Base-by-base conservation (phyloP, 192 early-diverging fungal genomes). In the Coemansia sp. region DNA sequence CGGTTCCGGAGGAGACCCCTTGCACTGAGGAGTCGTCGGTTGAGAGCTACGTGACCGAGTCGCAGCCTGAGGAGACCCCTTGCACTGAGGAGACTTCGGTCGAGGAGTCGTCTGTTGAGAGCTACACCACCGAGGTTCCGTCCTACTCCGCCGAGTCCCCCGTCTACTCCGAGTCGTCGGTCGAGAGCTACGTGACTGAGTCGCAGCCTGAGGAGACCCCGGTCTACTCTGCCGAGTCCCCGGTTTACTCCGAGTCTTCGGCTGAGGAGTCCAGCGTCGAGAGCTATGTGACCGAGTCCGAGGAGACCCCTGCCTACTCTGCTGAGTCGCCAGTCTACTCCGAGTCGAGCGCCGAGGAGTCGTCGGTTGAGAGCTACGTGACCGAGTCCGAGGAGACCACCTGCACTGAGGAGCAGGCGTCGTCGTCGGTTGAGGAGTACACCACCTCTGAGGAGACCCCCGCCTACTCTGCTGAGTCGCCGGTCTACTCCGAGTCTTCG, bases 41-140 rank as follows among this genome's bases (percentile, higher is more conserved):
- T 12, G 55, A 62, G 68, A 49, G 37, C 68, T 61, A 68, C 53
- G 49, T 42, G 19, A 68, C 66, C 14, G 4, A 25, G 23, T 25
- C 23, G 23, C 25, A 26, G 25, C 21, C 10, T 5, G 51, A 53
- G 25, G 51, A 53, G 20, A 44, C 40, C 40, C 21, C 51, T 2
- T 53, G 51, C 51, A 53, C 51, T 2, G 55, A 57, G 1, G 54
- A 57, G 54, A 7, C 54, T 5, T 49, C 52, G 26, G 28, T 31
- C 0, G 28, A 31, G 5, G 31, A 31, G 31, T n/a, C n/a, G n/a
- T n/a, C n/a, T n/a, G n/a, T n/a, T n/a, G n/a, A n/a, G 26, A 26
- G 26, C 26, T 26, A 26, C 26, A 26, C 26, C 26, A 26, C 26
- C 26, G 26, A 26, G 25, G 26, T 26, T 5, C 26, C 26, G 26